Base-by-base conservation (phyloP, 1,284 basidiomycete species). In the Kwoniella shivajii region DNA sequence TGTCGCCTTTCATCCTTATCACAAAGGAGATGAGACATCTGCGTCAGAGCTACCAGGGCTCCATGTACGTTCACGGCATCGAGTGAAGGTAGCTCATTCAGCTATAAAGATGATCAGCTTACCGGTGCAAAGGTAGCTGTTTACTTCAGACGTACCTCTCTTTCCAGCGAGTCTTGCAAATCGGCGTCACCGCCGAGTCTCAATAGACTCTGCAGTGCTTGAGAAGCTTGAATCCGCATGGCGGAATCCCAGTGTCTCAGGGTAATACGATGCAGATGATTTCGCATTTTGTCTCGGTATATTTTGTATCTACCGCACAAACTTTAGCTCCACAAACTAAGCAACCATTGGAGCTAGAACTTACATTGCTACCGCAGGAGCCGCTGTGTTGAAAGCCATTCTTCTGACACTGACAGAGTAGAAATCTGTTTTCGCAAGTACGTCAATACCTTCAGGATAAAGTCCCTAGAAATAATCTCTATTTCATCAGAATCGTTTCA, bases 391-490 rank as follows among this genome's bases (percentile, higher is more conserved):
- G 72, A 95, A 98, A 0, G 94, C 87, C 65, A 89, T 89, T 57
- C 88, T 83, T 30, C 91, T 81, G 9, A 93, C 83, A 62, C 92
- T 90, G 46, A 99, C 89, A 18, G 92, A 88, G 77, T 92, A 96
- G 75, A 98, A 99, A 78, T 99, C 96, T 1, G 91, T 92, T 74
- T 90, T 89, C 43, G 86, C 83, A 31, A 99, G 81, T 16, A 97
- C 87, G 67, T 93, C 90, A 58, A 99, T 97, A 0, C 96, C 96
- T 76, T 94, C 88, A 37, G 91, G 88, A 72, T 98, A 94, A 50
- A 93, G 78, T 48, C 83, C 86, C 91, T 95, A 67, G 6, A 34
- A 18, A 9, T 13, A n/a, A 10, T 29, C 10, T n/a, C n/a, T n/a
- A n/a, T n/a, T n/a, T n/a, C 24, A 42, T 27, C 5, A 44, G 27